These are phyloP conservation scores for Kodamaea lidongshanica DNA, from an alignment of 805 yeast genomes.

Conservation along the genomic window DNA sequence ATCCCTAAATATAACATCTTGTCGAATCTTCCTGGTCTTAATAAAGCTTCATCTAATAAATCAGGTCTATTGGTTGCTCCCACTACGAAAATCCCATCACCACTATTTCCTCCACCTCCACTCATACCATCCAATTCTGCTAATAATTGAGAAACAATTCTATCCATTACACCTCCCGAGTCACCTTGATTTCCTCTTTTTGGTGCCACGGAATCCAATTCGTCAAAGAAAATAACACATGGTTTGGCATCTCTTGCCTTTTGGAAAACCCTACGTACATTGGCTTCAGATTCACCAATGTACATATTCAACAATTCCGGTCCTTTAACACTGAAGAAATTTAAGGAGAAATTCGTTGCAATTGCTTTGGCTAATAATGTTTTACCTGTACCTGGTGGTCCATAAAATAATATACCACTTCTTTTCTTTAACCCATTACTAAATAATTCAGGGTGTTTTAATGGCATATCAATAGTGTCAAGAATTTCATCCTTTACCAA, in stretches of 20 bases:
- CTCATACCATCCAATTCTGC: constrained; percentile 98
- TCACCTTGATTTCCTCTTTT: constrained; percentile 98
- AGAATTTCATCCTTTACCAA: constrained; percentile 84
- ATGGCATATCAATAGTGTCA: constrained; percentile 94
- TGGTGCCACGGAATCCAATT: constrained; percentile 96
- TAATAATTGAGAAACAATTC: constrained; percentile 90
- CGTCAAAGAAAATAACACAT: constrained; percentile 96
- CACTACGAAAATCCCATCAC: constrained; percentile 89
- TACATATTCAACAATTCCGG: constrained; percentile 97
- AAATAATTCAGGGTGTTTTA: constrained; percentile 87
- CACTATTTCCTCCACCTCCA: constrained; percentile 46
- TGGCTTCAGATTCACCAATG: constrained; percentile 97
- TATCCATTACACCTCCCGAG: constrained; percentile 98
- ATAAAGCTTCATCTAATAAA: constrained; percentile 83
- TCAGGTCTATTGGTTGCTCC: constrained; percentile 99
- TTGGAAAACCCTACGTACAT: constrained; percentile 90
- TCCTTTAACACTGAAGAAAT: constrained; percentile 94
- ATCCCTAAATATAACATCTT: constrained; percentile 92
- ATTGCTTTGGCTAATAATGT: constrained; percentile 94
- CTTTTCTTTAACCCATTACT: constrained; percentile 86
- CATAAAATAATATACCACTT: constrained; percentile 90
- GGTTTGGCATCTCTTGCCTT: constrained; percentile 95
- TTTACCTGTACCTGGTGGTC: constrained; percentile 99
- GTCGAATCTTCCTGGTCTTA: constrained; percentile 94
- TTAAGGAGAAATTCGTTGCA: constrained; percentile 89